Conservation (phyloP, 2,329 filamentous ascomycete species). For the Paecilomyces variotii region DNA sequence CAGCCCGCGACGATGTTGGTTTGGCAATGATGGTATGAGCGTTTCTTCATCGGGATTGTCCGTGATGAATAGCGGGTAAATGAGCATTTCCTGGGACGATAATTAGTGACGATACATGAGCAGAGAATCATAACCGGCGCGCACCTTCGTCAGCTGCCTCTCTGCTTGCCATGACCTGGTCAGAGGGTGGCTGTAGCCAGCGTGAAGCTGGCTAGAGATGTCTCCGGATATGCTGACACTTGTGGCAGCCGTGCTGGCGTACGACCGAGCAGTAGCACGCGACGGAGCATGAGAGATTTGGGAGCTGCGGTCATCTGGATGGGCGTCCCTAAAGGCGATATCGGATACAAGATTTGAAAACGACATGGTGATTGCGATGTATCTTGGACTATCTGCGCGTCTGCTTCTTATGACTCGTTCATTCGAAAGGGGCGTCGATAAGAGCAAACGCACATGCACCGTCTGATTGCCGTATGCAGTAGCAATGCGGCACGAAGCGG, state of each 20-base stretch:
- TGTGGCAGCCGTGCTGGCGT: conserved; percentile 41
- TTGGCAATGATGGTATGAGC: conserved; percentile 80
- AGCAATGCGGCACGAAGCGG: no score
- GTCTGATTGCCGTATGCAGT: no score
- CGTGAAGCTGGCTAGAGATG: conserved; percentile 75
- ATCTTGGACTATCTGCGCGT: not conserved
- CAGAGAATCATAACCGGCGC: conserved; percentile 11
- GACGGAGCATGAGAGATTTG: conserved; percentile 34
- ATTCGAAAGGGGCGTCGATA: not conserved
- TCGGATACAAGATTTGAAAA: conserved; percentile 45
- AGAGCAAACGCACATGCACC: not conserved
- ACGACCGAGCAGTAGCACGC: conserved; percentile 33
- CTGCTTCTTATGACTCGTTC: not conserved
- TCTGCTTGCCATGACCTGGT: conserved; percentile 76
- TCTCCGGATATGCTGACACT: conserved; percentile 51
- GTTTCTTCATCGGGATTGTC: conserved; percentile 90
- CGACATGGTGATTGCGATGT: conserved; percentile 30
- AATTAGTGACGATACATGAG: conserved; percentile 1
- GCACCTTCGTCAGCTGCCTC: conserved; percentile 74
- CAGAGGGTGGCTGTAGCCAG: conserved; percentile 73
- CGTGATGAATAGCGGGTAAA: conserved; percentile 94
- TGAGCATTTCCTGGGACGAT: conserved; percentile 75
- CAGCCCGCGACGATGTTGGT: conserved; percentile 79
- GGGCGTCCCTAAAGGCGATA: conserved; percentile 37
- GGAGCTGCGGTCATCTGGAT: conserved; percentile 35